Evolutionary conservation across 2,329 filamentous ascomycete genomes (phyloP), one percentile per base, ranked within the genome.

Genomic region (Diaporthe australafricana): DNA sequence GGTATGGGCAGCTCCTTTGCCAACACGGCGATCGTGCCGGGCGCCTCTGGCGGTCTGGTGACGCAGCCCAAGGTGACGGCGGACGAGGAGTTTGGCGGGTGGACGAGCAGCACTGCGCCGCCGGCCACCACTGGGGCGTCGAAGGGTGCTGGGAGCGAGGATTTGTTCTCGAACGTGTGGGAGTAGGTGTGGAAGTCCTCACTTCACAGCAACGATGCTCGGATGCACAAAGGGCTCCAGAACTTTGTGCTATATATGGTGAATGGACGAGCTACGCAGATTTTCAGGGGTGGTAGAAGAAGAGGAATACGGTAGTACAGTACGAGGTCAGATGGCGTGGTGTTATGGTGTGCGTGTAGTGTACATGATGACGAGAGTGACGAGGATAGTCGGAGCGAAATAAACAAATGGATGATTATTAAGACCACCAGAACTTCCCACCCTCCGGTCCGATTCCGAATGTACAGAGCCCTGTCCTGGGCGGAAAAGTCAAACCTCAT

Each of bases 121-220:
- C 78, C 84, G 25, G 80, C 80, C 16, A 35, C 42, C 3, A 17
- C n/a, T 22, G 63, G 68, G 30, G 22, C 52, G 4, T 14, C 30
- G 3, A 73, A 73, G 70, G 89, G 89, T 17, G 89, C 92, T 76
- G 91, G 89, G 25, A 91, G 90, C 69, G 96, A 98, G 75, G 96
- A 98, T 84, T 81, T 98, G 78, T 98, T 98, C 83, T 95, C 93
- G 40, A 98, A 98, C 82, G 96, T 98, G 63, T 98, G 96, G 96
- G 89, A 95, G 84, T 98, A 82, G 79, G 71, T 17, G 11, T 25
- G 9, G 25, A n/a, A 11, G 48, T 50, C 38, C 11, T 47, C 32
- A 45, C 14, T 17, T 30, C 4, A 35, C 9, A 20, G 40, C 1
- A 7, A 9, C 17, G 38, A 38, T 48, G 47, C 6, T 45, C 9